Percentiles rank a stretch among this genome's conserved stretches.
phyloP scores from a whole-genome alignment of 228 moss, liverwort and hornwort species.

The Sphagnum magellanicum region DNA sequence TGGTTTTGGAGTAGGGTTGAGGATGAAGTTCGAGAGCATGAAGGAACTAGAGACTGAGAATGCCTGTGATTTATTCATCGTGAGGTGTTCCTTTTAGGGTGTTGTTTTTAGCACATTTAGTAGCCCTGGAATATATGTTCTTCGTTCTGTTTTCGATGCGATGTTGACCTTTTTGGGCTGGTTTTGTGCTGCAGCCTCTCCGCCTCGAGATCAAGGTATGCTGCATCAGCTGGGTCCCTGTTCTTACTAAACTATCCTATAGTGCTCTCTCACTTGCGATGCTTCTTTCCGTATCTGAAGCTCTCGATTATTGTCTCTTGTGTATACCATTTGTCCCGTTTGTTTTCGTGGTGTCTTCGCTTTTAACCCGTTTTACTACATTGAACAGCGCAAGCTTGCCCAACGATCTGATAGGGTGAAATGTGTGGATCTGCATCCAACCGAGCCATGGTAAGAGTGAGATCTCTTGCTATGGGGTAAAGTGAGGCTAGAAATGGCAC shows the following conservation, averaged over 20 bases:
- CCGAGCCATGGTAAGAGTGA: constrained; percentile 78
- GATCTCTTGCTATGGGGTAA: background rate
- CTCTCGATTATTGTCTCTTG: background rate
- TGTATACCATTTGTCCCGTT: background rate
- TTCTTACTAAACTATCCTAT: background rate
- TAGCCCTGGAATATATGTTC: no score
- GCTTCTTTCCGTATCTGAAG: no score
- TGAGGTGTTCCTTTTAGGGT: no score
- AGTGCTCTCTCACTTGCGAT: constrained; percentile 1
- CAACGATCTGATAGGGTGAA: constrained; percentile 99
- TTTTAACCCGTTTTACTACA: background rate
- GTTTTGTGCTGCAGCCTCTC: constrained; percentile 52
- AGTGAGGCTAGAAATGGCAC: no score
- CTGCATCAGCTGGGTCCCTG: background rate
- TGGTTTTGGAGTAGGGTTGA: no score
- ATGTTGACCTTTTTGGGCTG: background rate
- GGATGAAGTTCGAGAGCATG: no score
- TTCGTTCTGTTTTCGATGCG: no score
- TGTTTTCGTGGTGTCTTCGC: background rate
- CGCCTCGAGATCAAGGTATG: constrained; percentile 80
- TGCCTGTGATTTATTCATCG: no score
- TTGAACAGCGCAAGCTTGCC: constrained; percentile 81
- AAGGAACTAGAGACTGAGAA: no score
- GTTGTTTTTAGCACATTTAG: no score
- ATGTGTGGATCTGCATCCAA: constrained; percentile 98